Base-by-base conservation (phyloP, 2,329 filamentous ascomycete species). In the Pseudocercospora crystallina region DNA sequence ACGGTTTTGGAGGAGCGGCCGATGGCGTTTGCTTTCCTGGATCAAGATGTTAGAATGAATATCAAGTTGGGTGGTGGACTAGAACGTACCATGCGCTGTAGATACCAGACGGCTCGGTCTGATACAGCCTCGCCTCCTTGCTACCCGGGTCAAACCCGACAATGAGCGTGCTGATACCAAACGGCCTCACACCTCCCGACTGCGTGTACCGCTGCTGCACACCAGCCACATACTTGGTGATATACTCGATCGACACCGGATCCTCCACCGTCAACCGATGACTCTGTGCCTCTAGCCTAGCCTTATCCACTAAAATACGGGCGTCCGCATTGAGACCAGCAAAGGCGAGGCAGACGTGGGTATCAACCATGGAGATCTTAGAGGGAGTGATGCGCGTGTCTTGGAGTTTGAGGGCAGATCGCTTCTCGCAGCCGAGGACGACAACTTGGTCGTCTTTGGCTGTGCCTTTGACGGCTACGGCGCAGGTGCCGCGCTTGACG, bases 191-290 rank as follows among this genome's bases (percentile, higher is more conserved):
- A 81, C 94, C 94, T 77, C 94, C 94, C 68, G 90, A 95, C 80
- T 99, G 94, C 41, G 94, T 99, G 80, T 99, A 99, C 73, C 90
- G 85, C 80, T 99, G 94, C 80, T 99, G 94, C 63, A 99, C 94
- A 50, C 92, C 89, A 47, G 94, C 94, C 58, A 99, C 87, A 68
- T 97, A 96, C 79, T 99, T 97, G 67, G 94, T 97, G 70, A 99
- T 96, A 80, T 99, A 99, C 77, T 99, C 94, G 73, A 99, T 95
- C 57, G 89, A 92, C 61, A 95, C 90, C 49, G 94, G 92, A 71
- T 99, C 95, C 72, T 99, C 94, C 52, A 99, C 90, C 4, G 94
- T 97, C 65, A 99, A 80, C 59, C 94, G 87, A 78, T 99, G 94
- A 63, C 90, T 96, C 76, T 99, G 94, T 42, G 94, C 92, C 78